These are phyloP conservation scores for Globisporangium splendens DNA, from an alignment of 352 stramenopile species.

Conservation along the genomic window DNA sequence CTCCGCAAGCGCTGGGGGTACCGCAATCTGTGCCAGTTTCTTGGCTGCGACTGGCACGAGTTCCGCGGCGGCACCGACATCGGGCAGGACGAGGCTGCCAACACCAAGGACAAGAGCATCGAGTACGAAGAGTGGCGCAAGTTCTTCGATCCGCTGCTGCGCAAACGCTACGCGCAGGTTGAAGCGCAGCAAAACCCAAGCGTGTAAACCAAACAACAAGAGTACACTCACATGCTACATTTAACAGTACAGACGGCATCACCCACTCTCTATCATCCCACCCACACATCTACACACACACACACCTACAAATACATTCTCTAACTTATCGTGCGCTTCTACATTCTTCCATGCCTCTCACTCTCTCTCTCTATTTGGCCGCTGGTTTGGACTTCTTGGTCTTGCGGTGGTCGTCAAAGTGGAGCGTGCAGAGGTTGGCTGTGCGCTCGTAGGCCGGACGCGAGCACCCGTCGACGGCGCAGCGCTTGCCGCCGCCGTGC, in stretches of 20 bases:
- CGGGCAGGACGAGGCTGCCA: conserved; percentile 24
- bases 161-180: conserved; percentile 17
- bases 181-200: conserved; percentile 2
- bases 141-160: conserved; percentile 53
- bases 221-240: no score
- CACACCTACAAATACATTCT: no score
- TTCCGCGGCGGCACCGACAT: conserved; percentile 44
- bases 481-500: conserved; percentile 25
- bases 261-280: no score
- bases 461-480: conserved; percentile 15
- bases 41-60: conserved; percentile 61
- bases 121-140: conserved; percentile 41
- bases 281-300: no score
- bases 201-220: no score
- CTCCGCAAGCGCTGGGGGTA: conserved; percentile 56
- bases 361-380: not conserved
- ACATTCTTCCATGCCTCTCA: no score
- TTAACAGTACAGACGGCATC: no score
- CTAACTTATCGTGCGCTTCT: not conserved
- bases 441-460: conserved; percentile 52
- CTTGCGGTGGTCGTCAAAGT: conserved; percentile 26
- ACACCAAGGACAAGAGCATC: conserved; percentile 53
- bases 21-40: conserved; percentile 70
- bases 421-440: conserved; percentile 46
- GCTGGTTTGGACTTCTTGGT: conserved; percentile 1